phyloP scores from a whole-genome alignment of 2,329 filamentous ascomycete genomes.

The Xylariaceae sp. region DNA sequence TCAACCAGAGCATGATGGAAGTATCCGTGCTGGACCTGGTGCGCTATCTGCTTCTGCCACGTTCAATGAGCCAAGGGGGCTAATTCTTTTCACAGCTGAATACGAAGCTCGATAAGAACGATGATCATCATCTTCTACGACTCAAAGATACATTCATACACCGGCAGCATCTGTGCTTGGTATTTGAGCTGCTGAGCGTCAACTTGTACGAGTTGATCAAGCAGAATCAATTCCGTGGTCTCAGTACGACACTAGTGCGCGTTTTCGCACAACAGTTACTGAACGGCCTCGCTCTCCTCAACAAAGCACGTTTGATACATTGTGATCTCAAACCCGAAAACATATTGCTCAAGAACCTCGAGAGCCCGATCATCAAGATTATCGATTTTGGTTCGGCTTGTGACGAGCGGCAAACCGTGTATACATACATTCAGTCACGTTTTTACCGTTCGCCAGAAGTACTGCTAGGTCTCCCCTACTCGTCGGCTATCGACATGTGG shows the following conservation, averaged over 20 bases:
- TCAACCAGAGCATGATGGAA: slow-evolving; percentile 99
- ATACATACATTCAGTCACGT: slow-evolving; percentile 97
- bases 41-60: slow-evolving; percentile 25
- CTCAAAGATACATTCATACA: slow-evolving; percentile 99
- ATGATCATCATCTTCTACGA: slow-evolving; percentile 91
- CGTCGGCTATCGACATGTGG: slow-evolving; percentile 99
- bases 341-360: slow-evolving; percentile 93
- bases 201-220: slow-evolving; percentile 99
- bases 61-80: slow-evolving; percentile 4
- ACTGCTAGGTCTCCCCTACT: slow-evolving; percentile 90
- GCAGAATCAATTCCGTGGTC: slow-evolving; percentile 95
- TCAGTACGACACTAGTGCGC: slow-evolving; percentile 93
- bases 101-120: slow-evolving; percentile 98
- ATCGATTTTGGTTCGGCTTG: slow-evolving; percentile 99
- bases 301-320: slow-evolving; percentile 95
- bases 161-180: slow-evolving; percentile 90
- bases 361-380: slow-evolving; percentile 99
- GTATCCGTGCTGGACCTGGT: slow-evolving; percentile 95
- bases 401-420: slow-evolving; percentile 96
- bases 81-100: slow-evolving; percentile 64
- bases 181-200: slow-evolving; percentile 94
- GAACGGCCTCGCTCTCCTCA: slow-evolving; percentile 85
- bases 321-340: slow-evolving; percentile 99
- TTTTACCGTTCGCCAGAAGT: slow-evolving; percentile 98
- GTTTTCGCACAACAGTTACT: slow-evolving; percentile 97